Evolutionary conservation across 495 filamentous ascomycete genomes (phyloP).

Genomic region (Xylaria sp.): DNA sequence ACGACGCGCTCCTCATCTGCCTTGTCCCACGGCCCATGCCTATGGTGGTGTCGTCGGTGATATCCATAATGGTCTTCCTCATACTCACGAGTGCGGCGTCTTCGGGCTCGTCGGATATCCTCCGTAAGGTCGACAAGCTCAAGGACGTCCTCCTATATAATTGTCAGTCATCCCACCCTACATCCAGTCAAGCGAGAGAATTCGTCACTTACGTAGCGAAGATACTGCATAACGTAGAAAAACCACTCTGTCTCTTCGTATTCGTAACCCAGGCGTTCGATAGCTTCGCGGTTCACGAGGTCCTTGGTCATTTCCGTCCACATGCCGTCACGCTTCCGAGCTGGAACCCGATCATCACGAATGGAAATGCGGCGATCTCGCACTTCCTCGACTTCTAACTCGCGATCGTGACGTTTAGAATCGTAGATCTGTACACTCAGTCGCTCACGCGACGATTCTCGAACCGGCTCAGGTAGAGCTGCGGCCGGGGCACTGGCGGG

Average conservation of each 20-base stretch:
- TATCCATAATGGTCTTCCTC: slow-evolving; percentile 75
- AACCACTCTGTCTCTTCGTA: slow-evolving; percentile 90
- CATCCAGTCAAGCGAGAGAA: neutral
- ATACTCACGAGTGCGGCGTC: slow-evolving; percentile 79
- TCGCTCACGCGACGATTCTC: slow-evolving; percentile 44
- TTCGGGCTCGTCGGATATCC: slow-evolving; percentile 77
- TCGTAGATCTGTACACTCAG: slow-evolving; percentile 55
- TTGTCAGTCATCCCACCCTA: slow-evolving; percentile 33
- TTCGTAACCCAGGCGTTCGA: slow-evolving; percentile 83
- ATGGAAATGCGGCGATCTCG: slow-evolving; percentile 53
- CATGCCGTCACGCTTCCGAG: slow-evolving; percentile 67
- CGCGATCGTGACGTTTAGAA: slow-evolving; percentile 46
- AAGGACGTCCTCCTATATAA: slow-evolving; percentile 80
- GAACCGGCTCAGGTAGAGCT: slow-evolving; percentile 13
- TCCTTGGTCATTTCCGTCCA: slow-evolving; percentile 99
- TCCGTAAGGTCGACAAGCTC: slow-evolving; percentile 83
- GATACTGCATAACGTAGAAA: slow-evolving; percentile 92
- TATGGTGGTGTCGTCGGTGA: slow-evolving; percentile 63
- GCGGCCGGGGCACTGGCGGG: slow-evolving; percentile 18
- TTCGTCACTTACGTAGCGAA: slow-evolving; percentile 75
- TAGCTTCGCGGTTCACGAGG: slow-evolving; percentile 84
- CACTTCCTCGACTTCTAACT: slow-evolving; percentile 54
- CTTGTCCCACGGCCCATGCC: slow-evolving; percentile 42
- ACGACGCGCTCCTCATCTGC: slow-evolving; percentile 64
- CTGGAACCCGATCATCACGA: slow-evolving; percentile 38